These are phyloP conservation scores for Pulveroboletus sp. DNA, from an alignment of 768 basidiomycete genomes.

Conservation along the genomic window DNA sequence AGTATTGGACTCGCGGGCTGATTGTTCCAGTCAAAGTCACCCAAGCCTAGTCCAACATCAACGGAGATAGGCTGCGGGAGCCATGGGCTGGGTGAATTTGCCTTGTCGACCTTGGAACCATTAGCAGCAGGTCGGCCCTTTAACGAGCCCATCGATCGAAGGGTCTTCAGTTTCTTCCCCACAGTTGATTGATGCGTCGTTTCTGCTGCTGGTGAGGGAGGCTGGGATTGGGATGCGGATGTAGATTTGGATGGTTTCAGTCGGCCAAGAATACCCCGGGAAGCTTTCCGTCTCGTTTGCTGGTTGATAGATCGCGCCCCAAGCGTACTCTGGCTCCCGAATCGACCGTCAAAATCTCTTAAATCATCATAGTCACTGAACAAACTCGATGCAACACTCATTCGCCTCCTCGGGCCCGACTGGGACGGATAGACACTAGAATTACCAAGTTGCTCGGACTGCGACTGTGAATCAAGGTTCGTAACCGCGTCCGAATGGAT, in stretches of 20 bases:
- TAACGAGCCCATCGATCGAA: slow-evolving; percentile 79
- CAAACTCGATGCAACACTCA: slow-evolving; percentile 64
- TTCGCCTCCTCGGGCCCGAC: slow-evolving; percentile 47
- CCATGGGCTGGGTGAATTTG: slow-evolving; percentile 45
- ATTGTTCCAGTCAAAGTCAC: slow-evolving; percentile 50
- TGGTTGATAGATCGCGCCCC: slow-evolving; percentile 40
- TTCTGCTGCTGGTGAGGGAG: slow-evolving; percentile 42
- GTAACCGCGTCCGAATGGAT: slow-evolving; percentile 15
- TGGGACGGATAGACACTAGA: slow-evolving; percentile 27
- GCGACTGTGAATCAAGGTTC: slow-evolving; percentile 19
- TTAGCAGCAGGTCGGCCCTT: slow-evolving; percentile 43
- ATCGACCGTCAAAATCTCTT: slow-evolving; percentile 80
- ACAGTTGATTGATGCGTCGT: slow-evolving; percentile 27
- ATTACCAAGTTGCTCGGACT: slow-evolving; percentile 17
- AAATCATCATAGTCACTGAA: slow-evolving; percentile 89
- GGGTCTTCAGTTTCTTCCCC: slow-evolving; percentile 59
- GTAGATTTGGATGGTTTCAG: slow-evolving; percentile 44
- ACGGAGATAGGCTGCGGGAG: slow-evolving; percentile 51
- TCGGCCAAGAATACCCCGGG: slow-evolving; percentile 62
- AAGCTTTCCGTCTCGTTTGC: slow-evolving; percentile 51
- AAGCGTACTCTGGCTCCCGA: slow-evolving; percentile 75
- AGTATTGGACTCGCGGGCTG: slow-evolving; percentile 14
- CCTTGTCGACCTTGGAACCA: slow-evolving; percentile 30
- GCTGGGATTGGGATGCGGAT: slow-evolving; percentile 40
- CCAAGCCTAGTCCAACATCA: slow-evolving; percentile 53